Evolutionary conservation across 1,284 basidiomycete genomes (phyloP), one percentile per base, ranked within the genome.

Genomic region (Pyrrhoderma lamaoense): DNA sequence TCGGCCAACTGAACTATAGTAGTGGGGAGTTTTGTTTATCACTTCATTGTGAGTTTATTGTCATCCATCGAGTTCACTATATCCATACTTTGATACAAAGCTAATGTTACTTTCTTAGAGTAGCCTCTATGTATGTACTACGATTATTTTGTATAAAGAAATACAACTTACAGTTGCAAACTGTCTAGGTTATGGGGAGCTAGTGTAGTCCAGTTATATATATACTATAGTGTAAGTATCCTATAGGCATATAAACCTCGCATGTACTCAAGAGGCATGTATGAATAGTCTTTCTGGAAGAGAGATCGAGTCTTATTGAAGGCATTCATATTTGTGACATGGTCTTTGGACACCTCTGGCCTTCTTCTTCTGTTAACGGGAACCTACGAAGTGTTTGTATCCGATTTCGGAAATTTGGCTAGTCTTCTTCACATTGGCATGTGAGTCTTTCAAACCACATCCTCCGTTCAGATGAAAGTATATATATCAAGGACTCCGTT

Each of bases 101-200:
- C 11, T 31, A 31, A 31, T 11, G 11, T 11, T 31, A 31, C 5
- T 31, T 31, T 31, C 27, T 31, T 31, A 31, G 27, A 31, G 27
- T 31, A 11, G 5, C 27, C 5, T 31, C 27, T 31, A 31, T 5
- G 27, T 31, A 31, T 31, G 11, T 31, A 31, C n/a, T n/a, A n/a
- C 27, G 27, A 5, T 5, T 31, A 5, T 31, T 31, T 11, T 5
- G 11, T 5, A 11, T 5, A 31, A 31, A 5, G 5, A 31, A 5
- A 5, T 11, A 31, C 11, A 31, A 11, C 11, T 31, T 31, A 5
- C n/a, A 5, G 27, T 31, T n/a, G n/a, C n/a, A n/a, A n/a, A n/a
- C n/a, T 31, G 27, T 31, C 27, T 31, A 54, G 52, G 19, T 42
- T 54, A 19, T 54, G 52, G 52, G 48, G 52, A 5, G 36, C 43